Evolutionary conservation across 768 basidiomycete species (phyloP).

Genomic region (Hygrophorus russula): DNA sequence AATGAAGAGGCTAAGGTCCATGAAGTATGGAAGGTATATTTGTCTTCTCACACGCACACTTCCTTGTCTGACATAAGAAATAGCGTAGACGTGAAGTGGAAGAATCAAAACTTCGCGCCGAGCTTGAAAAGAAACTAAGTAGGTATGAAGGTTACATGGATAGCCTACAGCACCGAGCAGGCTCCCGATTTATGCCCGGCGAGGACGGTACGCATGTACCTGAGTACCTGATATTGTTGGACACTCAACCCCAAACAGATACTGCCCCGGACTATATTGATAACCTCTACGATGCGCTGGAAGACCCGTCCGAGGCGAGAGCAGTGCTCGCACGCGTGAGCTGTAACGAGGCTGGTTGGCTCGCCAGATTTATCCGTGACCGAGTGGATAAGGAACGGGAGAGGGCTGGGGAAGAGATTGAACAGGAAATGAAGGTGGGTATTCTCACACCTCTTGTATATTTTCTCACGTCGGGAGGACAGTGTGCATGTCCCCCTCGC

Average conservation of each 20-base stretch:
- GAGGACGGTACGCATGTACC: slow-evolving; percentile 27
- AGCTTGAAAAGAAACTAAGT: slow-evolving; percentile 43
- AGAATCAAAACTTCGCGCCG: slow-evolving; percentile 43
- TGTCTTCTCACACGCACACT: not conserved
- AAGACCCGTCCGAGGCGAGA: slow-evolving; percentile 39
- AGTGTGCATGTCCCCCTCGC: slow-evolving; percentile 60
- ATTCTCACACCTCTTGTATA: not conserved
- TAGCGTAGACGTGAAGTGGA: slow-evolving; percentile 52
- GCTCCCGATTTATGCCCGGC: slow-evolving; percentile 26
- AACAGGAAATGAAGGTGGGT: slow-evolving; percentile 61
- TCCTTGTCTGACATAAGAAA: not conserved
- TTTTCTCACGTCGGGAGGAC: slow-evolving; percentile 3
- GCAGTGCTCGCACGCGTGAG: slow-evolving; percentile 29
- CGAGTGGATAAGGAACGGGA: slow-evolving; percentile 39
- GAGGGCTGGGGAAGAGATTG: slow-evolving; percentile 46
- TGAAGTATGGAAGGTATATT: slow-evolving; percentile 62
- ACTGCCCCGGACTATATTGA: slow-evolving; percentile 39
- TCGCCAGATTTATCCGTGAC: slow-evolving; percentile 41
- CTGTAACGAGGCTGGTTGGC: slow-evolving; percentile 46
- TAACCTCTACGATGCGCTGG: slow-evolving; percentile 51
- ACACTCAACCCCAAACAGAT: slow-evolving; percentile 10
- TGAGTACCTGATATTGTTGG: not conserved
- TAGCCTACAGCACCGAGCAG: slow-evolving; percentile 50
- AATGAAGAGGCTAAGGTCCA: slow-evolving; percentile 53
- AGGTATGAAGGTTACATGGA: slow-evolving; percentile 51